phyloP scores from a whole-genome alignment of 2,329 filamentous ascomycete species.

The Orbilia oligospora region DNA sequence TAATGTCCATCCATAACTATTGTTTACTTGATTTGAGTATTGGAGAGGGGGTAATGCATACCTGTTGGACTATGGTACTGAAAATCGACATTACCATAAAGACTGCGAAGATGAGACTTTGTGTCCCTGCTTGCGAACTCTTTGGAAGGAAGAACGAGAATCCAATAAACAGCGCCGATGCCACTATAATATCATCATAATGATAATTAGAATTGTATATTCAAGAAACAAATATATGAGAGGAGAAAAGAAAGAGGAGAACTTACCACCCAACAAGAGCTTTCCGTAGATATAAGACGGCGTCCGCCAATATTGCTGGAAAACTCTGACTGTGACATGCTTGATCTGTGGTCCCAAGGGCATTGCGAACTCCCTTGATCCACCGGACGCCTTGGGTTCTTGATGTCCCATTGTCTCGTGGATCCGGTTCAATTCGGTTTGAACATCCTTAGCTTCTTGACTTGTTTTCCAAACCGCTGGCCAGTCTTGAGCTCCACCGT shows the following conservation, averaged over 20 bases:
- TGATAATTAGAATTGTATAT: slow-evolving; percentile 72
- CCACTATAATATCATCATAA: slow-evolving; percentile 67
- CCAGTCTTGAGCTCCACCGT: slow-evolving; percentile 72
- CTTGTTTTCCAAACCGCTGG: slow-evolving; percentile 70
- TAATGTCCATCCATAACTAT: slow-evolving; percentile 72
- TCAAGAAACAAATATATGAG: slow-evolving; percentile 62
- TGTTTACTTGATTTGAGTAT: slow-evolving; percentile 76
- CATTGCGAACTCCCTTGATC: slow-evolving; percentile 84
- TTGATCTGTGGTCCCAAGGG: slow-evolving; percentile 78
- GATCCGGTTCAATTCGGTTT: slow-evolving; percentile 69
- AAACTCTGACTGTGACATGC: slow-evolving; percentile 80
- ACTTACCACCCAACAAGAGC: slow-evolving; percentile 75
- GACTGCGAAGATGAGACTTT: slow-evolving; percentile 88
- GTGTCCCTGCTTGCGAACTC: slow-evolving; percentile 81
- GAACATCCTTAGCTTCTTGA: slow-evolving; percentile 68
- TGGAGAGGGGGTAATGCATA: slow-evolving; percentile 79
- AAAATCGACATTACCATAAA: slow-evolving; percentile 89
- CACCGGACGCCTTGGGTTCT: slow-evolving; percentile 69
- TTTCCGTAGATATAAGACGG: slow-evolving; percentile 92
- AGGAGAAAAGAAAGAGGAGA: slow-evolving; percentile 66
- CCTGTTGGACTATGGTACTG: slow-evolving; percentile 80
- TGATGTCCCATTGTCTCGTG: slow-evolving; percentile 71
- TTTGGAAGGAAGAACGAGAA: slow-evolving; percentile 83
- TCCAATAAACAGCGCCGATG: slow-evolving; percentile 82
- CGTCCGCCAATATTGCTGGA: slow-evolving; percentile 92